Conservation (phyloP, 495 filamentous ascomycete genomes). For the Aspergillus steynii region DNA sequence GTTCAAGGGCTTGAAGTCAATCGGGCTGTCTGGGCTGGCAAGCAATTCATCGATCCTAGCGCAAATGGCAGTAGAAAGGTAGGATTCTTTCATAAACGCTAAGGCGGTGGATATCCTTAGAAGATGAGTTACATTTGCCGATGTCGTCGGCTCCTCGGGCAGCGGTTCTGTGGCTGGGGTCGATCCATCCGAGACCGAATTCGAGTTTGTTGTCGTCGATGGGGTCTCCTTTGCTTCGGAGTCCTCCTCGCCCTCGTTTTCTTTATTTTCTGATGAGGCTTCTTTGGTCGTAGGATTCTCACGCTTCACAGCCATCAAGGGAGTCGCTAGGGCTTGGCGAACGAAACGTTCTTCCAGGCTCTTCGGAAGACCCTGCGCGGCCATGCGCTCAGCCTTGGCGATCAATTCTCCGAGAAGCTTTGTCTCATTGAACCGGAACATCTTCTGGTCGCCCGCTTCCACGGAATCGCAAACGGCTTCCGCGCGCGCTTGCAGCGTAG, state of each 20-base stretch:
- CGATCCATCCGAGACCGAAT: conserved; percentile 26
- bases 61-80: conserved; percentile 58
- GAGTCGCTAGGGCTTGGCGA: conserved; percentile 68
- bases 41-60: conserved; percentile 51
- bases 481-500: conserved; percentile 52
- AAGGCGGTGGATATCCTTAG: conserved; percentile 75
- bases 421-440: conserved; percentile 72
- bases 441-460: conserved; percentile 75
- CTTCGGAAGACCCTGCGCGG: conserved; percentile 60
- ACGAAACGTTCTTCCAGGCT: conserved; percentile 90
- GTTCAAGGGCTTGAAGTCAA: conserved; percentile 71
- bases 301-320: conserved; percentile 62
- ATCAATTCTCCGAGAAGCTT: conserved; percentile 70
- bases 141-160: conserved; percentile 33
- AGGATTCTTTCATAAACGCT: conserved; percentile 72
- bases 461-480: conserved; percentile 72
- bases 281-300: conserved; percentile 34
- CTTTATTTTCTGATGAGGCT: conserved; percentile 9
- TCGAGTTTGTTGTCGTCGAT: conserved; percentile 36
- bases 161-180: conserved; percentile 44
- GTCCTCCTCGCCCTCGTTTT: conserved; percentile 25
- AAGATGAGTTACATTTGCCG: conserved; percentile 55
- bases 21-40: conserved; percentile 37
- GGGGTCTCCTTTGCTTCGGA: conserved; percentile 35
- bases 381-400: conserved; percentile 71